Conservation (phyloP, 2,329 filamentous ascomycete genomes). For the Colletotrichum sublineola region DNA sequence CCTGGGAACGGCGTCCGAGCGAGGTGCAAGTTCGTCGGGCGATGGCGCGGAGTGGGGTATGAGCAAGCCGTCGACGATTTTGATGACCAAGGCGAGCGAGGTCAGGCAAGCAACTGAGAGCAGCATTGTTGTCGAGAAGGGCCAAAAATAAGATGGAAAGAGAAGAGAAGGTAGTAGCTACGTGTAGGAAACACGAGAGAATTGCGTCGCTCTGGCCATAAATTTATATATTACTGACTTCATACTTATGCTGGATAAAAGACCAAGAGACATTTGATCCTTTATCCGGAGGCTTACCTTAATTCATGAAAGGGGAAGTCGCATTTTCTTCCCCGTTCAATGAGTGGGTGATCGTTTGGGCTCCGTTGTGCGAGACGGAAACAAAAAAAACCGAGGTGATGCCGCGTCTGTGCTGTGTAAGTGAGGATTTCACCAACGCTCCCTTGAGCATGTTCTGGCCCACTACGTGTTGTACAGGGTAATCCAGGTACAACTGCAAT, state of each 20-base stretch:
- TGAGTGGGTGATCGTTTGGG: neutral
- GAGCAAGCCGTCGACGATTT: neutral
- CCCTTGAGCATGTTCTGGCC: neutral
- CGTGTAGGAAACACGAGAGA: neutral
- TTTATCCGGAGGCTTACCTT: too few species aligned
- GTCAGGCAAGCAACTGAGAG: neutral
- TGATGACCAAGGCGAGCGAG: neutral
- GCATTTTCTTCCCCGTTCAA: neutral
- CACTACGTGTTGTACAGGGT: neutral
- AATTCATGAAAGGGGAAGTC: neutral
- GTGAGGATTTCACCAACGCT: neutral
- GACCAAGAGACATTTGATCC: too few species aligned
- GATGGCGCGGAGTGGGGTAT: neutral
- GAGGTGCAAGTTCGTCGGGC: neutral
- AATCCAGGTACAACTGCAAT: too few species aligned
- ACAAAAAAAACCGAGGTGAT: neutral
- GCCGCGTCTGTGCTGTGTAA: neutral
- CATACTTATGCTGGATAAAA: too few species aligned
- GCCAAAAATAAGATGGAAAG: too few species aligned
- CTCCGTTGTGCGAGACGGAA: neutral
- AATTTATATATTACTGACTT: neutral
- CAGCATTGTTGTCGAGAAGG: neutral
- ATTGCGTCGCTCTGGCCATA: neutral
- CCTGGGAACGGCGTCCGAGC: too few species aligned
- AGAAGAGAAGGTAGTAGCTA: neutral